phyloP scores from a whole-genome alignment of 805 yeast genomes.

The Spathaspora sp. region DNA sequence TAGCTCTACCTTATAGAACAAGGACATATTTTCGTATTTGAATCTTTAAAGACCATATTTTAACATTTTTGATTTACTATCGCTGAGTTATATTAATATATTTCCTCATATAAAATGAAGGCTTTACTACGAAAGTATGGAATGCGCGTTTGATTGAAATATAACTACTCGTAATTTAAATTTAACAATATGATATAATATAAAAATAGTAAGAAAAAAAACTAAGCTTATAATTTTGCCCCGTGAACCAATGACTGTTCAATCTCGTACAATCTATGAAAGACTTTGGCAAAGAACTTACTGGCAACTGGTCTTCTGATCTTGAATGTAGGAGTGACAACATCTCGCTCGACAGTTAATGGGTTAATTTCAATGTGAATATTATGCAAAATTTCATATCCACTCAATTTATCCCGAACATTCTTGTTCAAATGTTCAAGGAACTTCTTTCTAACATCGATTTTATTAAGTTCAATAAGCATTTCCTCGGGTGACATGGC shows the following conservation, averaged over 20 bases:
- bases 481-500: conserved; percentile 9
- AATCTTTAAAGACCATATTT: no score
- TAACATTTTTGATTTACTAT: no score
- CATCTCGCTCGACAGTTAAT: conserved; percentile 50
- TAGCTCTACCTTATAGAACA: no score
- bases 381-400: conserved; percentile 30
- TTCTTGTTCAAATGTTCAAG: conserved; percentile 20
- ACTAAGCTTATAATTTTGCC: background rate
- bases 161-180: no score
- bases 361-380: conserved; percentile 25
- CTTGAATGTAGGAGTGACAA: conserved; percentile 62
- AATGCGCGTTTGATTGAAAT: no score
- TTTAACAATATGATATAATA: no score
- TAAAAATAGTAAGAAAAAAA: background rate
- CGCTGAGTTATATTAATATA: no score
- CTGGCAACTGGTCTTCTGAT: conserved; percentile 32
- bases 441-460: conserved; percentile 16
- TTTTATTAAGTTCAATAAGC: conserved; percentile 11
- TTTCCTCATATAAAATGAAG: no score
- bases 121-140: no score
- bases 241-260: conserved; percentile 26
- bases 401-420: conserved; percentile 18
- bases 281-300: conserved; percentile 13
- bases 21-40: no score
- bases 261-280: conserved; percentile 12